These are phyloP conservation scores for Pelargonium myrrhifolium DNA, from an alignment of 441 rosid species.

Conservation along the genomic window DNA sequence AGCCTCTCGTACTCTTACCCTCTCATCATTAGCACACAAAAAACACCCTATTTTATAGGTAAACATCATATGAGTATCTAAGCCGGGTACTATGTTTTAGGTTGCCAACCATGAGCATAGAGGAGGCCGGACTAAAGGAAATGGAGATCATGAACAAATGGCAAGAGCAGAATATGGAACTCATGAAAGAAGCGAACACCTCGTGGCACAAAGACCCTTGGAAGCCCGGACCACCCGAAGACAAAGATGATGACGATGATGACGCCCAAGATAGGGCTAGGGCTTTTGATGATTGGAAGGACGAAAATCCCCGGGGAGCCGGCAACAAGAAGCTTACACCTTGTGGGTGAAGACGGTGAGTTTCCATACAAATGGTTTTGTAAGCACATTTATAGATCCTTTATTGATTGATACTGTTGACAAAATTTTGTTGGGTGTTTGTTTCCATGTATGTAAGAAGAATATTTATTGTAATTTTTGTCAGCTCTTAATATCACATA, in stretches of 20 bases:
- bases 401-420: not conserved
- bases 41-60: too few relatives aligned
- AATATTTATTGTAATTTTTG: not conserved
- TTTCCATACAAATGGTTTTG: conserved; percentile 4
- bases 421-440: not conserved
- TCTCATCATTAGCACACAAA: too few relatives aligned
- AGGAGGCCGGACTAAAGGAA: conserved; percentile 90
- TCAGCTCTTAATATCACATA: not conserved
- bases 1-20: too few relatives aligned
- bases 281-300: conserved; percentile 94
- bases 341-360: conserved; percentile 47
- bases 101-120: conserved; percentile 98
- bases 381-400: not conserved
- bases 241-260: conserved; percentile 68
- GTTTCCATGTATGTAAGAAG: not conserved
- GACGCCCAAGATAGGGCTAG: conserved; percentile 64
- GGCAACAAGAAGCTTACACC: conserved; percentile 95
- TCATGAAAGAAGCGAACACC: conserved; percentile 82
- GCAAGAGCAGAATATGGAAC: conserved; percentile 69
- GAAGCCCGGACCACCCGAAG: conserved; percentile 40
- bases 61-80: not conserved
- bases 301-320: conserved; percentile 95
- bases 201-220: conserved; percentile 67
- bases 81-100: conserved; percentile 26
- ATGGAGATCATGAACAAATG: conserved; percentile 86